These are phyloP conservation scores for Tricholoma flavovirens DNA, from an alignment of 768 basidiomycete species.

Conservation along the genomic window DNA sequence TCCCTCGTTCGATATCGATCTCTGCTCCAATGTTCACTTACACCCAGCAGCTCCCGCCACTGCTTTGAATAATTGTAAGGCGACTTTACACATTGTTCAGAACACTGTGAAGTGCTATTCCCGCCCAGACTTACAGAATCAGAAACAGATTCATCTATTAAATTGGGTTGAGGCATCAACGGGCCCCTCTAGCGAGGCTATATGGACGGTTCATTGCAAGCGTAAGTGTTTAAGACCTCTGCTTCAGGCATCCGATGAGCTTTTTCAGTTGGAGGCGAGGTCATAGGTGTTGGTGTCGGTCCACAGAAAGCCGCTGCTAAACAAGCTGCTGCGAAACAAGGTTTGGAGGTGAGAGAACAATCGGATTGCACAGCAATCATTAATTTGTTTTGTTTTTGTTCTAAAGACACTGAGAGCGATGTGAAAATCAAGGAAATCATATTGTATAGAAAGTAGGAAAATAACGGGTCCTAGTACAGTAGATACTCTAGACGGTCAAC, in stretches of 20 bases:
- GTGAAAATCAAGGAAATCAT: not conserved
- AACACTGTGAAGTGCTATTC: not conserved
- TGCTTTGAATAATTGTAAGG: slow-evolving; percentile 1
- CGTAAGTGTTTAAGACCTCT: slow-evolving; percentile 30
- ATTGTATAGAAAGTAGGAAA: not conserved
- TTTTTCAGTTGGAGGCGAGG: slow-evolving; percentile 38
- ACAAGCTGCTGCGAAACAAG: slow-evolving; percentile 41
- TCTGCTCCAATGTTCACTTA: not conserved
- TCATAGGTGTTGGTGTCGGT: slow-evolving; percentile 43
- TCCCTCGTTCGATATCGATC: not conserved
- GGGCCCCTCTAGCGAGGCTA: slow-evolving; percentile 36
- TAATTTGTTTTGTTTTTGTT: not conserved
- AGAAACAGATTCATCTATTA: slow-evolving; percentile 23
- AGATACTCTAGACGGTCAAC: not conserved
- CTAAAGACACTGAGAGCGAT: not conserved
- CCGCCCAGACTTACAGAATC: slow-evolving; percentile 24
- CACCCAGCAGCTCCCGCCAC: not conserved
- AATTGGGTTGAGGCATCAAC: slow-evolving; percentile 33
- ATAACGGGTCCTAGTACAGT: not conserved
- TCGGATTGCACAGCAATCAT: not conserved
- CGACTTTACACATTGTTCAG: not conserved
- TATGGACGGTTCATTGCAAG: slow-evolving; percentile 56
- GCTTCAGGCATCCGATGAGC: slow-evolving; percentile 3
- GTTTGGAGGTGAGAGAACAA: slow-evolving; percentile 29
- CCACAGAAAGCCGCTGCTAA: slow-evolving; percentile 40